phyloP scores from a whole-genome alignment of 169 alveolate genomes.

The Babesia ovata region DNA sequence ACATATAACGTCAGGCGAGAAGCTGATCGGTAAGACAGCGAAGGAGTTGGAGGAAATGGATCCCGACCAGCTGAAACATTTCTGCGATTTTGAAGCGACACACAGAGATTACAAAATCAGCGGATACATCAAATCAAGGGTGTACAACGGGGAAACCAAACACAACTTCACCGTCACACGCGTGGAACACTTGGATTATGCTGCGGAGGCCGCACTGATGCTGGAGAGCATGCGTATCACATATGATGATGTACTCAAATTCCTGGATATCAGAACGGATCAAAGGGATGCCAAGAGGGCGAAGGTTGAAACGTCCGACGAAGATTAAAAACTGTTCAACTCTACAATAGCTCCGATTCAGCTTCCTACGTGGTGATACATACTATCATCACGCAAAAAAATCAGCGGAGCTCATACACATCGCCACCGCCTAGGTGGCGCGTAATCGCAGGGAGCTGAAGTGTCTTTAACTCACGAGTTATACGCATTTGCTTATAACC shows the following conservation, averaged over 20 bases:
- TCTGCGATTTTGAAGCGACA: conserved; percentile 64
- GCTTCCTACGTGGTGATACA: background rate
- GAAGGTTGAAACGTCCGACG: background rate
- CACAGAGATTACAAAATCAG: conserved; percentile 49
- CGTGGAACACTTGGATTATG: conserved; percentile 48
- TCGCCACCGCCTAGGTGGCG: background rate
- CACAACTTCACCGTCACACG: conserved; percentile 21
- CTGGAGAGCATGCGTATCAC: conserved; percentile 57
- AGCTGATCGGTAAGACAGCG: conserved; percentile 64
- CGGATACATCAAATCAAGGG: conserved; percentile 26
- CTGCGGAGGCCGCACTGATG: conserved; percentile 29
- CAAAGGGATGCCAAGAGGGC: conserved; percentile 33
- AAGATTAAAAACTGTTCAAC: background rate
- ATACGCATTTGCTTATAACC: too few relatives aligned
- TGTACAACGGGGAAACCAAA: conserved; percentile 58
- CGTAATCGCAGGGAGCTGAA: background rate
- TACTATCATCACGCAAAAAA: background rate
- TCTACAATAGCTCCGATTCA: background rate
- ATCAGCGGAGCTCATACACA: background rate
- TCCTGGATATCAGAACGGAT: conserved; percentile 25
- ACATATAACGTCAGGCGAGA: conserved; percentile 15
- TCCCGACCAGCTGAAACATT: conserved; percentile 57
- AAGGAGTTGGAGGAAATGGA: conserved; percentile 66
- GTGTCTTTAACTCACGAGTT: too few relatives aligned
- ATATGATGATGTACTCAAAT: conserved; percentile 42